Evolutionary conservation across 176 grass and related monocot species (phyloP), one percentile per base, ranked within the genome.

Genomic region (Aegilops bicornis): DNA sequence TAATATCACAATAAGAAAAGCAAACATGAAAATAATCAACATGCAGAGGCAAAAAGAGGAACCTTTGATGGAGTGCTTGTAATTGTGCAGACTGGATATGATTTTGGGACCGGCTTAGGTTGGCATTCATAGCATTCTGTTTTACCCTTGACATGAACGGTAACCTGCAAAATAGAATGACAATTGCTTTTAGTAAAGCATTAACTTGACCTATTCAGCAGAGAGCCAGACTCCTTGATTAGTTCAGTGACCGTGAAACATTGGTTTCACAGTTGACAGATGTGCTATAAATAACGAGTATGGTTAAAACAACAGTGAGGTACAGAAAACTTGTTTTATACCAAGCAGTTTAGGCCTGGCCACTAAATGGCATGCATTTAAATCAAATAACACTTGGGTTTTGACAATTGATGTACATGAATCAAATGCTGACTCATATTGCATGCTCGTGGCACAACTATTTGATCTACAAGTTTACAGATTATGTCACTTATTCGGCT

Each of bases 111-210:
- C 74, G 97, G 97, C 87, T 99, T 99, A 86, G 97, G 87, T 75
- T 99, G 92, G 84, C 97, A 99, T 25, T 99, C 97, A 77, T 99
- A 99, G 77, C 97, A 99, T 74, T 99, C 97, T 58, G 97, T 99
- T 97, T 86, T 91, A 81, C 97, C 97, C 85, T 97, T 99, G 74
- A 93, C 91, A 73, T 99, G 97, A 85, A 99, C 94, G 61, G 97
- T 97, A 73, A 99, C 97, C 97, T 99, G 87, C 19, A 87, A 66
- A 48, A 85, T 64, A 86, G 77, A 87, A 89, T 40, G 29, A 7
- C 29, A 86, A 42, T 8, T 70, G 40, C 36, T 70, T 87, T 81
- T 48, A 88, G 76, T 23, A 62, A 22, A 73, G 19, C 10, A 64
- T 79, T 22, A 73, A 64, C 29, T 70, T 86, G 6, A 52, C 61